A percentile compares a stretch with the other conserved stretches of the same genome.
Conservation (phyloP, 345 rosid genomes). For the Salix viminalis region DNA sequence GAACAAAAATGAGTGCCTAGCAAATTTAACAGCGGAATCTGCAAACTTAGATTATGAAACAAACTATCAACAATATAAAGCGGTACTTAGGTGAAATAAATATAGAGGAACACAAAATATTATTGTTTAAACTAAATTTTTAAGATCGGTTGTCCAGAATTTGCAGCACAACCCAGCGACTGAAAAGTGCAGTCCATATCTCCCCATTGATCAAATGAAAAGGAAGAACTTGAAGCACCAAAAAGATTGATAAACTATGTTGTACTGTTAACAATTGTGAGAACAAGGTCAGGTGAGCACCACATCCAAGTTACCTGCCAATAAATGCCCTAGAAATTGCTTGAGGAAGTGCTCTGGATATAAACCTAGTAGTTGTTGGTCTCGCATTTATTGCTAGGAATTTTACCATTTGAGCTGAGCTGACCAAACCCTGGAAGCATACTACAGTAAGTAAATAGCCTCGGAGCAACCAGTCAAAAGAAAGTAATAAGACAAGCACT, state of each 20-base stretch:
- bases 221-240: not conserved
- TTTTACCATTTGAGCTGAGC: constrained; percentile 94
- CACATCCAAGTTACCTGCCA: constrained; percentile 66
- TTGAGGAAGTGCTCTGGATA: constrained; percentile 83
- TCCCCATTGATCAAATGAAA: not conserved
- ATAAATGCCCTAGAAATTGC: constrained; percentile 83
- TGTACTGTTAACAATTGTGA: not conserved
- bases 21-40: not conserved
- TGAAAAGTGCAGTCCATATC: not conserved
- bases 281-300: not conserved
- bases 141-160: not conserved
- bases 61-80: not conserved
- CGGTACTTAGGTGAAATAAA: not conserved
- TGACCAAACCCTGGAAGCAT: constrained; percentile 79
- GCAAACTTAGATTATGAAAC: not conserved
- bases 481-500: not conserved
- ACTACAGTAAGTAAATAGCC: constrained; percentile 21
- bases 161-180: not conserved
- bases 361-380: constrained; percentile 76
- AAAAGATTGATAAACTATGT: not conserved
- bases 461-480: constrained; percentile 1
- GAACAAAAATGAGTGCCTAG: not conserved
- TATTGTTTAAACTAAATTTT: not conserved
- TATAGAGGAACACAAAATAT: not conserved
- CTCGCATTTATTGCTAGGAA: constrained; percentile 89